Base-by-base conservation (phyloP, 176 grass and related monocot species). In the Bothriochloa decipiens region DNA sequence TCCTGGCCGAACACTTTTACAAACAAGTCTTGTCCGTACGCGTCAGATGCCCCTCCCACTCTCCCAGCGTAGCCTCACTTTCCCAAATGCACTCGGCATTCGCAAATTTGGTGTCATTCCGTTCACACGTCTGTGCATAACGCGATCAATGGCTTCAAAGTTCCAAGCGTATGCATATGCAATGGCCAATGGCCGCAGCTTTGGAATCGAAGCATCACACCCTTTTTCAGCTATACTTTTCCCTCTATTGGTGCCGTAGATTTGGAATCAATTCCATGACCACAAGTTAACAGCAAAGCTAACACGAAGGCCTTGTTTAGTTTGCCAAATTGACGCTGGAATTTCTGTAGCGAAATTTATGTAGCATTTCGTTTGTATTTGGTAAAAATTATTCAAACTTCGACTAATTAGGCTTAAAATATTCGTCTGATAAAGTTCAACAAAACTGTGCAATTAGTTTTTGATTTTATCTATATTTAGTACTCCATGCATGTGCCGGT, bases 181-280 rank as follows among this genome's bases (percentile, higher is more conserved):
- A 58, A n/a, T n/a, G n/a, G n/a, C n/a, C n/a, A n/a, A n/a, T n/a
- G n/a, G 80, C 36, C 9, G 12, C 33, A 55, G 10, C n/a, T 16
- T 49, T 49, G 46, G 47, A 9, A 32, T 22, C 11, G 37, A 5
- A 37, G 18, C 33, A 69, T 16, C 46, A 55, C n/a, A 25, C 58
- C 3, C 4, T 6, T 22, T 82, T 72, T 72, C 35, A 45, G 53
- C 80, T 35, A 72, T 62, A 3, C 52, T 78, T 45, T 72, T 72
- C 33, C 47, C 42, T 70, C 20, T 32, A 50, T 25, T 15, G 13
- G 37, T 15, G 80, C 37, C 6, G 13, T 23, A 41, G 11, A 16
- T 63, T 82, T 82, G 16, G 81, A 82, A 82, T 82, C 41, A 12
- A 82, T 82, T 82, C 68, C 36, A 73, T 61, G 35, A 32, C 66